A percentile compares a stretch with the other conserved stretches of the same genome.
These are phyloP conservation scores for Penicillium sp. DNA, from an alignment of 2,329 filamentous ascomycete genomes.

Conservation along the genomic window DNA sequence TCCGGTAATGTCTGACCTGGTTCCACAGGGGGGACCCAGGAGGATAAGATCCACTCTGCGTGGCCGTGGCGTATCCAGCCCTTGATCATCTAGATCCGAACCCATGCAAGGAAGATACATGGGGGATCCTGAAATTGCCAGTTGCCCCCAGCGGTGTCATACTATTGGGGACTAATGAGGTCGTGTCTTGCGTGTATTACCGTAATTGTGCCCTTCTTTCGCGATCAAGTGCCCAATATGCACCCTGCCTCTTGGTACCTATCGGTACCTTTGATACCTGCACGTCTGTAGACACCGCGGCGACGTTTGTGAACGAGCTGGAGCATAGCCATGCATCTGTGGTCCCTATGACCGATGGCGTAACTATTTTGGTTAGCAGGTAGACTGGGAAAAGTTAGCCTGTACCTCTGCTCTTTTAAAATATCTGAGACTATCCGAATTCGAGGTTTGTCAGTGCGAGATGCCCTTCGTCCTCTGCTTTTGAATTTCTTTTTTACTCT, in stretches of 20 bases:
- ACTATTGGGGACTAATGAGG: constrained; percentile 6
- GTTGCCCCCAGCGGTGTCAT: constrained; percentile 2
- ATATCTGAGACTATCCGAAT: constrained; percentile 18
- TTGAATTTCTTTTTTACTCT: constrained; percentile 12
- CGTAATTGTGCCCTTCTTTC: constrained; percentile 13
- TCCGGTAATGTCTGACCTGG: constrained; percentile 20
- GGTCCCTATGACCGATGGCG: constrained; percentile 22
- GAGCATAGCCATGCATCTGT: constrained; percentile 24
- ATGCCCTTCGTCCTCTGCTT: constrained; percentile 2
- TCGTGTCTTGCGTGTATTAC: constrained; percentile 12
- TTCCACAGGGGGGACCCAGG: constrained; percentile 24
- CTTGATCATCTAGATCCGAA: constrained; percentile 26
- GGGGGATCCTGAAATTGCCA: constrained; percentile 20
- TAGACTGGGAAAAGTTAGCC: constrained; percentile 12
- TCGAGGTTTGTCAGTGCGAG: constrained; percentile 7
- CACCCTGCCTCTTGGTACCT: background rate
- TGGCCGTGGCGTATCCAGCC: constrained; percentile 18
- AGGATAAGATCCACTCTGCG: constrained; percentile 19
- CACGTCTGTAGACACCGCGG: background rate
- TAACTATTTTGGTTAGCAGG: constrained; percentile 16
- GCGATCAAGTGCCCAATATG: background rate
- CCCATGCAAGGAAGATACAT: constrained; percentile 30
- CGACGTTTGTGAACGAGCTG: constrained; percentile 19
- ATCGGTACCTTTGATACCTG: background rate
- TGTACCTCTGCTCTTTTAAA: constrained; percentile 18